Conservation (phyloP, 169 alveolate species). For the Toxoplasma gondii region DNA sequence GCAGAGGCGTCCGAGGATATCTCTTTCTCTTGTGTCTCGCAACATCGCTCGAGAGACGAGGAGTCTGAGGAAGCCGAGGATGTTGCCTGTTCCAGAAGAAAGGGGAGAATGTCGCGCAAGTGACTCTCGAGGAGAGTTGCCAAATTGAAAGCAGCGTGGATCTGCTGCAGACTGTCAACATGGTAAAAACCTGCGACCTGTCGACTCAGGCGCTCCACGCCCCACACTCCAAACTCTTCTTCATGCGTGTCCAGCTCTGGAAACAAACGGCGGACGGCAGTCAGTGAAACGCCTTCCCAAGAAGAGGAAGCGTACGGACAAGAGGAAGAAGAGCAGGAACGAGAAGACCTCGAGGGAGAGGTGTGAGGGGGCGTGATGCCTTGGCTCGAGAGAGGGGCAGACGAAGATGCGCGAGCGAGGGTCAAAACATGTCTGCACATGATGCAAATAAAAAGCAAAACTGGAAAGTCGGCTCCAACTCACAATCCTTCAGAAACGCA, state of each 20-base stretch:
- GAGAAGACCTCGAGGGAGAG: not conserved
- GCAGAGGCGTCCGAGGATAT: no score
- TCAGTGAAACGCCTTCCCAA: not conserved
- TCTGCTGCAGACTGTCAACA: constrained; percentile 69
- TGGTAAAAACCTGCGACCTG: constrained; percentile 42
- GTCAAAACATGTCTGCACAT: not conserved
- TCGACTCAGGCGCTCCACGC: not conserved
- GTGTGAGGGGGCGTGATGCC: not conserved
- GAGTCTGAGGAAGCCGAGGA: not conserved
- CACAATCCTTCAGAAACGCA: no score
- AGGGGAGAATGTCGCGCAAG: not conserved
- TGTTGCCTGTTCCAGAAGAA: not conserved
- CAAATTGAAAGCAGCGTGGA: constrained; percentile 68
- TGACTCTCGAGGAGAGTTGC: not conserved
- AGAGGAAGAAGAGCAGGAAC: not conserved
- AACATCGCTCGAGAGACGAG: no score
- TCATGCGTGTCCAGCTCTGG: not conserved
- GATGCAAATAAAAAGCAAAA: not conserved
- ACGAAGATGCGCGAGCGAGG: not conserved
- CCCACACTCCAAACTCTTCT: not conserved
- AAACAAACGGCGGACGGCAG: not conserved
- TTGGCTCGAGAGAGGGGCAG: not conserved
- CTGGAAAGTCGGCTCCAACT: no score
- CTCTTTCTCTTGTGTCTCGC: no score
- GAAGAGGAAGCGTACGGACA: not conserved